Conservation (phyloP, 495 filamentous ascomycete genomes). For the Podospora australis region DNA sequence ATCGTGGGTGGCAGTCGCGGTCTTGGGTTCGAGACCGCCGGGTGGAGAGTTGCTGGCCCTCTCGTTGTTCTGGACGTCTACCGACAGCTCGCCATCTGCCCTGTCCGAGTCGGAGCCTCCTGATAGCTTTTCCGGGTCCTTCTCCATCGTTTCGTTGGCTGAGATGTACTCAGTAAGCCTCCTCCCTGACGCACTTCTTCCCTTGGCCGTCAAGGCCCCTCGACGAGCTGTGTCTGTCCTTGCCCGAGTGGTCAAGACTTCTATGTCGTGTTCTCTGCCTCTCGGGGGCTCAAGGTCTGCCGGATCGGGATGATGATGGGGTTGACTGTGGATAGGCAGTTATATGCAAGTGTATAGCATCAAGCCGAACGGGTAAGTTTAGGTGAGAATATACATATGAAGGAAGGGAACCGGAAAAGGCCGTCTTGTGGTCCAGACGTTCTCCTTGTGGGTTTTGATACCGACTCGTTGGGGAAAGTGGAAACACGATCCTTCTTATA, state of each 20-base stretch:
- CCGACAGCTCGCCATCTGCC: slow-evolving; percentile 4
- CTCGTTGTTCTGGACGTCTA: not conserved
- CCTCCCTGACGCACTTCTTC: not conserved
- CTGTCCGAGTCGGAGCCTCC: slow-evolving; percentile 13
- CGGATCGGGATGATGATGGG: not conserved
- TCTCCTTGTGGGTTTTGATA: not conserved
- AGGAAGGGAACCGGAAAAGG: too few relatives aligned
- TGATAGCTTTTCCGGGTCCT: slow-evolving; percentile 8
- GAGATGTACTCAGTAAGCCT: not conserved
- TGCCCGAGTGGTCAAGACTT: too few relatives aligned
- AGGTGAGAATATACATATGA: too few relatives aligned
- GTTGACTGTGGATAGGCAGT: not conserved
- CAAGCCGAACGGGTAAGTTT: too few relatives aligned
- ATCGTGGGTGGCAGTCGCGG: not conserved
- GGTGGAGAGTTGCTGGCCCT: not conserved
- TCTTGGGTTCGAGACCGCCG: not conserved
- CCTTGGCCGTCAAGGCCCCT: not conserved
- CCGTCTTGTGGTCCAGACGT: not conserved
- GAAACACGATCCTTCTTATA: too few relatives aligned
- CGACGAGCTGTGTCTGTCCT: too few relatives aligned
- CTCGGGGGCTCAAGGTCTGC: not conserved
- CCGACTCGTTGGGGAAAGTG: not conserved
- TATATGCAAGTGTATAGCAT: too few relatives aligned
- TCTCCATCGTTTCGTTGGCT: slow-evolving; percentile 13
- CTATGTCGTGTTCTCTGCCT: too few relatives aligned